phyloP scores from a whole-genome alignment of 805 yeast genomes.

The Metschnikowia proteae region DNA sequence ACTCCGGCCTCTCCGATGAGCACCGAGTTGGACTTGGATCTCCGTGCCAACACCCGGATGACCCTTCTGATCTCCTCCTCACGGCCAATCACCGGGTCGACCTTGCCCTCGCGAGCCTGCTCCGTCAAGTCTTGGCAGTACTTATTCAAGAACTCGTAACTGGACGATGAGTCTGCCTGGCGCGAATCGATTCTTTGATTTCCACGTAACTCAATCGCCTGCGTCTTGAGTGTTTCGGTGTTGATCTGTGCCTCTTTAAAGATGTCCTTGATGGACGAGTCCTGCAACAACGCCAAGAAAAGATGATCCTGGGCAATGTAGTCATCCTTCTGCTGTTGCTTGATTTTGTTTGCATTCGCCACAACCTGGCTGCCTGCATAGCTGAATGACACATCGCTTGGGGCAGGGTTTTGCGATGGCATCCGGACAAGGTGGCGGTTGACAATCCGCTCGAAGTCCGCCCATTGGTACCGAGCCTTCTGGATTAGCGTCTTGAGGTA shows the following conservation, averaged over 20 bases:
- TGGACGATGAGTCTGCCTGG: constrained; percentile 85
- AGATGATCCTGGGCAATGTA: constrained; percentile 94
- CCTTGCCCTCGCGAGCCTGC: constrained; percentile 87
- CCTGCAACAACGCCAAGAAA: constrained; percentile 79
- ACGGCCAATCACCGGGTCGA: constrained; percentile 98
- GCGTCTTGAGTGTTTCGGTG: constrained; percentile 68
- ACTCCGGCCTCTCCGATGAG: constrained; percentile 99
- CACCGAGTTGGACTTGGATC: constrained; percentile 95
- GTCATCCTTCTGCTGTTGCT: constrained; percentile 83
- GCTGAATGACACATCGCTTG: constrained; percentile 72
- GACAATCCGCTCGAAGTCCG: constrained; percentile 69
- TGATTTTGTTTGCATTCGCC: constrained; percentile 70
- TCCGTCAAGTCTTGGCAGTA: constrained; percentile 94
- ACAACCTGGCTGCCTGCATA: constrained; percentile 74
- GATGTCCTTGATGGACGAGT: constrained; percentile 61
- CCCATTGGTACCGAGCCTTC: constrained; percentile 86
- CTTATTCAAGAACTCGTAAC: constrained; percentile 78
- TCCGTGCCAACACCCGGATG: constrained; percentile 91
- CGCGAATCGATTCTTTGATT: constrained; percentile 88
- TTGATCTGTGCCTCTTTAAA: constrained; percentile 71
- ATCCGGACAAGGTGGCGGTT: constrained; percentile 78
- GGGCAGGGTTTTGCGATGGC: constrained; percentile 89
- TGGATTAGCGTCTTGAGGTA: constrained; percentile 81
- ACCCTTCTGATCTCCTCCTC: constrained; percentile 97
- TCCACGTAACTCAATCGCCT: constrained; percentile 80